Percentiles rank a stretch among this genome's conserved stretches.
Conservation (phyloP, 768 basidiomycete species). For the Rhizopogon sp. region DNA sequence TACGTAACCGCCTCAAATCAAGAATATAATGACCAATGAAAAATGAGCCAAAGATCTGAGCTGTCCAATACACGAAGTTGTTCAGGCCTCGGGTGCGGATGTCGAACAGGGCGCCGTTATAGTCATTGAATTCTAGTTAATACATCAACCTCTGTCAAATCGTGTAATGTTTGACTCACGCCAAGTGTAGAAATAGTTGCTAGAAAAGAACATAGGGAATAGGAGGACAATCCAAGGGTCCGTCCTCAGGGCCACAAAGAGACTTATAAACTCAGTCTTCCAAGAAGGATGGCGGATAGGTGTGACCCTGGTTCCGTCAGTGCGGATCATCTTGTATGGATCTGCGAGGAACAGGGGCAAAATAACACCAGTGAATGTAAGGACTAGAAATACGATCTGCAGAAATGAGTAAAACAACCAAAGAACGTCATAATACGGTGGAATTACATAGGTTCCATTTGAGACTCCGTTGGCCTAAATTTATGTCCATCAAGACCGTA, state of each 20-base stretch:
- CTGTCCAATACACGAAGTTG: constrained; percentile 68
- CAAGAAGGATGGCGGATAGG: constrained; percentile 67
- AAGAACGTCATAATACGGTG: not conserved
- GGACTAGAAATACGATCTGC: constrained; percentile 70
- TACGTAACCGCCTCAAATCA: constrained; percentile 30
- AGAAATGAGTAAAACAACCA: constrained; percentile 2
- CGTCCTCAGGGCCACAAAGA: constrained; percentile 61
- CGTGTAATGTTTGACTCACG: constrained; percentile 38
- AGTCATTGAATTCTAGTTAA: constrained; percentile 62
- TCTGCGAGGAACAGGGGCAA: constrained; percentile 70
- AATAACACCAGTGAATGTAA: constrained; percentile 62
- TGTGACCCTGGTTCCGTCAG: constrained; percentile 66
- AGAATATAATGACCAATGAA: constrained; percentile 44
- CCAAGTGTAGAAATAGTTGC: constrained; percentile 87
- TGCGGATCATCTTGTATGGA: constrained; percentile 67
- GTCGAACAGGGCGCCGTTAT: constrained; percentile 66
- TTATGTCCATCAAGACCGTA: not conserved
- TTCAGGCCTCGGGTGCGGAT: constrained; percentile 69
- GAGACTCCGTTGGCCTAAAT: constrained; percentile 41
- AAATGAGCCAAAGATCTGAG: constrained; percentile 67
- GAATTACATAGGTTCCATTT: constrained; percentile 67
- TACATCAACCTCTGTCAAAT: not conserved
- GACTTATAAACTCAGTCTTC: constrained; percentile 67
- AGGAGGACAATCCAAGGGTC: constrained; percentile 72
- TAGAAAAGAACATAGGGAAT: constrained; percentile 83